Evolutionary conservation across 177 flowering plant species (phyloP).

Genomic region (Vitis hybrid): DNA sequence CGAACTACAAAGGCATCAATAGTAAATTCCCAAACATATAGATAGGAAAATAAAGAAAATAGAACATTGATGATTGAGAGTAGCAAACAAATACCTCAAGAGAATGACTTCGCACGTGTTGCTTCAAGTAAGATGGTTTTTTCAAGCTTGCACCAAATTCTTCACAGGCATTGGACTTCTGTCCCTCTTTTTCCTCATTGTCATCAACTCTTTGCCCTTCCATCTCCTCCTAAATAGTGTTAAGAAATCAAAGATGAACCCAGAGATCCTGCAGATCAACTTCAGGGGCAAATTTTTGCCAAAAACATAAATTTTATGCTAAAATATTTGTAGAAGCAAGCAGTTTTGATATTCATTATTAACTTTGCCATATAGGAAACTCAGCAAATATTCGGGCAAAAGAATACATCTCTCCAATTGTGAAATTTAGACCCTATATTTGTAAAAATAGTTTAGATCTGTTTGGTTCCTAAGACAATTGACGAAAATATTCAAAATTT

Average conservation of each 20-base stretch:
- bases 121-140: slow-evolving; percentile 82
- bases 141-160: slow-evolving; percentile 72
- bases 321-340: too few species aligned
- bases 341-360: too few species aligned
- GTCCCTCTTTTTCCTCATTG: slow-evolving; percentile 8
- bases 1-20: too few species aligned
- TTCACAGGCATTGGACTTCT: slow-evolving; percentile 45
- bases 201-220: slow-evolving; percentile 16
- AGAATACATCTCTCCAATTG: too few species aligned
- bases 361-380: too few species aligned
- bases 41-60: background rate
- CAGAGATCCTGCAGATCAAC: background rate
- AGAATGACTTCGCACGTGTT: slow-evolving; percentile 86
- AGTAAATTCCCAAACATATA: background rate
- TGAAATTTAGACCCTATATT: too few species aligned
- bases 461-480: too few species aligned
- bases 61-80: background rate
- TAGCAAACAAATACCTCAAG: slow-evolving; percentile 51
- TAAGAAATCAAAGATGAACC: background rate
- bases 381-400: too few species aligned
- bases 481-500: too few species aligned
- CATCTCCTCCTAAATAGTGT: slow-evolving; percentile 40
- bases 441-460: too few species aligned
- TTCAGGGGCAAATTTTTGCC: background rate
- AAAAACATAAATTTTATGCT: too few species aligned